Base-by-base conservation (phyloP, 1,284 basidiomycete species). In the Moniliophthora roreri region DNA sequence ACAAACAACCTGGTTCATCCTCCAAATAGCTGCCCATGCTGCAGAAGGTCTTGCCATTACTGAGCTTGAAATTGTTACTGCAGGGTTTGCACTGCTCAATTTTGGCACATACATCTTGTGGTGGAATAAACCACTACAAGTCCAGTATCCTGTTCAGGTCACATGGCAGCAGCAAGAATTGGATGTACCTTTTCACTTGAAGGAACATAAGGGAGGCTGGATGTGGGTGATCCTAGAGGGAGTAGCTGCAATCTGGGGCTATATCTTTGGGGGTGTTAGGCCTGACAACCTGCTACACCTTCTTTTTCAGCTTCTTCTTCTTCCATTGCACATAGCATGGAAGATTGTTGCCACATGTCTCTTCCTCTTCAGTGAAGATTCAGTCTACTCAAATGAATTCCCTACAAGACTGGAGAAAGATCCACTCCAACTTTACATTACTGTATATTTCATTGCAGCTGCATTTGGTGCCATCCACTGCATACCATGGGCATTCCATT, bases 101-200 rank as follows among this genome's bases (percentile, higher is more conserved):
- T 47, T 47, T 16, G 26, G 11, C 2, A 35, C 45, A 8, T 35
- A 47, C 18, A 15, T 34, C 9, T 34, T 28, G 13, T 47, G 45
- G 45, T 34, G 45, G 45, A 47, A 47, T 21, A 47, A 47, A 16
- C 45, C 45, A 3, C 45, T 26, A 16, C 32, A 26, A 13, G 45
- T 47, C 16, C 6, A 26, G 15, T 21, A 47, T 16, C 45, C 45
- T 5, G 6, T 32, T 6, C 28, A 11, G 11, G 28, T 32, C 11
- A 6, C 6, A 6, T 32, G 28, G 28, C 28, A 11, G 11, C 6
- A 32, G 11, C 7, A 11, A 32, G 28, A 11, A 11, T 6, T 32
- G 11, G 11, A 32, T 6, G 11, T 6, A 11, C 6, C 11, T 6
- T 6, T 6, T 6, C 28, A 32, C 28, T 32, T 11, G 11, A 11